Evolutionary conservation across 2,329 filamentous ascomycete species (phyloP), one percentile per base, ranked within the genome.

Genomic region (Uncinocarpus reesii): DNA sequence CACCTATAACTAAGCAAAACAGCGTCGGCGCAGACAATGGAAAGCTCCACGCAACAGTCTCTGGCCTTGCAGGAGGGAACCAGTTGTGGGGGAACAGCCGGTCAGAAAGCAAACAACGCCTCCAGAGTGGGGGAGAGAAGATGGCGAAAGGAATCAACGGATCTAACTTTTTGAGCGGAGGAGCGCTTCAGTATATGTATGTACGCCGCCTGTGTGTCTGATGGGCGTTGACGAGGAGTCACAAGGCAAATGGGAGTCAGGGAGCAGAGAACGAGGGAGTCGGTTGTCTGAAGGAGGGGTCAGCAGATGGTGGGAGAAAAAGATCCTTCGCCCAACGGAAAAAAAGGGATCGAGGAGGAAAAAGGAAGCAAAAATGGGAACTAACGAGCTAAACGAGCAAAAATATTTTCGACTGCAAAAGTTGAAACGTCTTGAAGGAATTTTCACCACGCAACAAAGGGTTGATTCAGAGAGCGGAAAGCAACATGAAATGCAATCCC

Each of bases 331-430:
- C 26, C 42, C 42, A 45, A 45, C 31, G 26, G 32, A 49, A 53
- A 49, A 47, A 65, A 61, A 67, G 67, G 8, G 15, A 64, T 52
- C 63, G 62, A 57, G 57, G 58, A 57, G 56, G 60, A 60, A 56
- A 55, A 58, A 58, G 51, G 52, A 37, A 45, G 11, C 2, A 40
- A 29, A 18, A 26, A 24, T 26, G 8, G 13, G 18, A 37, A 38
- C 15, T 4, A 21, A 44, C 13, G 15, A 16, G n/a, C 28, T 23
- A 32, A 38, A 42, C 1, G 13, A 34, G 7, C 42, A 24, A 36
- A 28, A 31, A 41, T 46, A 24, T 6, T 26, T 47, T 34, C 15
- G 41, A 26, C 45, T 34, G 45, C 26, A 18, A 18, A 28, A 16
- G 36, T 32, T 32, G 36, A 41, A 18, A 34, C n/a, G 3, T 8